A percentile compares a stretch with the other conserved stretches of the same genome.
Evolutionary conservation across 2,329 filamentous ascomycete genomes (phyloP).

Genomic region (Parascedosporium putredinis): DNA sequence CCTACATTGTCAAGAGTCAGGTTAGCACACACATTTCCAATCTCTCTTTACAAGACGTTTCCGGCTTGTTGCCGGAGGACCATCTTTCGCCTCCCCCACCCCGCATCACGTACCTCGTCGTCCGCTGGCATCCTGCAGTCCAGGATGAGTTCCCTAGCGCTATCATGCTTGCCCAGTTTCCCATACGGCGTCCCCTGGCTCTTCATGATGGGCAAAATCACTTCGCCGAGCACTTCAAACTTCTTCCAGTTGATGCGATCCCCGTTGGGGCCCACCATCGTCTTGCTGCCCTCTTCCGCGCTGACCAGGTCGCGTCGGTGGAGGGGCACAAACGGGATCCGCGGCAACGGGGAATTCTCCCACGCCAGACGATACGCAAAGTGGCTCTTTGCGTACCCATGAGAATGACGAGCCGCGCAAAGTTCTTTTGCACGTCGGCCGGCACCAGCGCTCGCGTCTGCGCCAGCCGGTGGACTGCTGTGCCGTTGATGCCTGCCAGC

Average conservation of each 20-base stretch:
- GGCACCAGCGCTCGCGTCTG: constrained; percentile 72
- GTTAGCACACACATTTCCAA: too few species aligned
- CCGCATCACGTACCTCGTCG: constrained; percentile 76
- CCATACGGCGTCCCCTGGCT: constrained; percentile 80
- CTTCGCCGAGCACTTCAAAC: constrained; percentile 90
- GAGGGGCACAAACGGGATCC: constrained; percentile 88
- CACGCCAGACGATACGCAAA: constrained; percentile 94
- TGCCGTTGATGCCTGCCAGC: constrained; percentile 83
- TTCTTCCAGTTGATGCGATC: constrained; percentile 95
- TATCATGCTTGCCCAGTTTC: constrained; percentile 58
- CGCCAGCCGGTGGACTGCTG: constrained; percentile 70
- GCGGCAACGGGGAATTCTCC: constrained; percentile 84
- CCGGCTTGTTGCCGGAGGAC: too few species aligned
- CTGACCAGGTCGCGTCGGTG: constrained; percentile 83
- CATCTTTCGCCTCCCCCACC: too few species aligned
- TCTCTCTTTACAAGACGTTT: too few species aligned
- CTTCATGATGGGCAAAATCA: constrained; percentile 80
- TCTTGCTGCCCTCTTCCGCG: constrained; percentile 85
- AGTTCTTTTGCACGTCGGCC: constrained; percentile 64
- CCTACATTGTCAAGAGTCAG: constrained; percentile 33
- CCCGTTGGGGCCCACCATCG: constrained; percentile 61
- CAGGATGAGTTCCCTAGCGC: constrained; percentile 63
- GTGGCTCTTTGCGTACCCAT: constrained; percentile 88
- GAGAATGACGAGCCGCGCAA: constrained; percentile 76
- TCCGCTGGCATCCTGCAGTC: constrained; percentile 74